Evolutionary conservation across 2,329 filamentous ascomycete species (phyloP).

Genomic region (Coniella lustricola): DNA sequence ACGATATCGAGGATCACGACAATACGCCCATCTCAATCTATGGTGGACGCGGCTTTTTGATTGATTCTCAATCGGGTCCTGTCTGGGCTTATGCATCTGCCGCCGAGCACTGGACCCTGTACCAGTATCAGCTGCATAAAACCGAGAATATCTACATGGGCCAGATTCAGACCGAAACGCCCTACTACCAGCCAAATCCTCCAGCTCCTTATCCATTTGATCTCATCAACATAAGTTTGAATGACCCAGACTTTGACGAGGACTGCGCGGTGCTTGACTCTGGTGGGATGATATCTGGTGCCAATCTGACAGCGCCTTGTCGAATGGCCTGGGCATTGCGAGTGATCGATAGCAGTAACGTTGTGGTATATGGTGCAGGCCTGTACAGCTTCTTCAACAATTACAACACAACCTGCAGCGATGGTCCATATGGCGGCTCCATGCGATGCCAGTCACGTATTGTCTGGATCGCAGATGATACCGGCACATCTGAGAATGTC

Average conservation of each 20-base stretch:
- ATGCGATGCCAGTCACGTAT: slow-evolving; percentile 40
- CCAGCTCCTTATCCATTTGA: slow-evolving; percentile 50
- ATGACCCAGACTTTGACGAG: slow-evolving; percentile 45
- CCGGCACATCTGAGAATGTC: slow-evolving; percentile 17
- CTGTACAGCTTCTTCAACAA: slow-evolving; percentile 64
- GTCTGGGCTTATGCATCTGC: slow-evolving; percentile 59
- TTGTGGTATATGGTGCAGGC: slow-evolving; percentile 55
- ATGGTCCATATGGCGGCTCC: slow-evolving; percentile 25
- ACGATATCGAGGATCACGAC: slow-evolving; percentile 42
- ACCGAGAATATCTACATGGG: slow-evolving; percentile 57
- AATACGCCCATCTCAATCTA: slow-evolving; percentile 42
- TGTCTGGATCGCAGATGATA: slow-evolving; percentile 20
- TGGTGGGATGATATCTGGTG: background rate
- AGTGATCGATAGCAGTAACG: slow-evolving; percentile 45
- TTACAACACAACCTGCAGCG: slow-evolving; percentile 44
- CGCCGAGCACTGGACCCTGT: slow-evolving; percentile 59
- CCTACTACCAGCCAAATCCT: slow-evolving; percentile 65
- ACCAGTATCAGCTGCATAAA: slow-evolving; percentile 59
- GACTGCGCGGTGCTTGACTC: slow-evolving; percentile 26
- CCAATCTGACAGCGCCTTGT: slow-evolving; percentile 31
- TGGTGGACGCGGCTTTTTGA: slow-evolving; percentile 40
- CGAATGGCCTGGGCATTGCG: slow-evolving; percentile 59
- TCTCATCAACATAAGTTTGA: slow-evolving; percentile 27
- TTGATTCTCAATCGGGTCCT: slow-evolving; percentile 36
- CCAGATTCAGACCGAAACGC: slow-evolving; percentile 62